Conservation (phyloP, 345 rosid genomes). For the Syzygium jambos region DNA sequence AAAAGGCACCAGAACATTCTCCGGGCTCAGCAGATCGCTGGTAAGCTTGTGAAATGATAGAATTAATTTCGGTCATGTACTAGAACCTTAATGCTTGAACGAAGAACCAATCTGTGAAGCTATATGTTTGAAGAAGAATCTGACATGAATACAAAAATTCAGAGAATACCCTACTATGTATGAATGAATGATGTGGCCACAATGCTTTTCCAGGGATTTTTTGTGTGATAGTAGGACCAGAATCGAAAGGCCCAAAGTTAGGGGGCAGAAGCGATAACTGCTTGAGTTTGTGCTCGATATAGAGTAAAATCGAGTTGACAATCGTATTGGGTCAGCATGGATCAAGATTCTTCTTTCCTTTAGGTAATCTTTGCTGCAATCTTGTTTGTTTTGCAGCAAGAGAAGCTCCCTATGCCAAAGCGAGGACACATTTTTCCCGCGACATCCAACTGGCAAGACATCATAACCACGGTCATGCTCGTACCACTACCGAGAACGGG, state of each 20-base stretch:
- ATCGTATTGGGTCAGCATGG: background rate
- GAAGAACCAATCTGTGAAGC: background rate
- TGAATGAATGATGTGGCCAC: background rate
- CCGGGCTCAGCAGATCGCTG: conserved; percentile 76
- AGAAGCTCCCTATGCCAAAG: conserved; percentile 98
- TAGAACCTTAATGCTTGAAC: background rate
- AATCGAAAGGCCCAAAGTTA: background rate
- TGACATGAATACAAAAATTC: background rate
- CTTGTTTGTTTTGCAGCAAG: conserved; percentile 41
- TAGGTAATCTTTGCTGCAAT: background rate
- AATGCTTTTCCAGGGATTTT: background rate
- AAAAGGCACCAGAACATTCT: conserved; percentile 91
- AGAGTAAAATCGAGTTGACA: background rate
- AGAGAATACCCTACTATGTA: background rate
- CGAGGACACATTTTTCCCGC: conserved; percentile 66
- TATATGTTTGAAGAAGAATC: background rate
- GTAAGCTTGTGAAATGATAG: conserved; percentile 24
- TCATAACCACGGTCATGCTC: conserved; percentile 50
- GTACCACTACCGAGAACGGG: conserved; percentile 60
- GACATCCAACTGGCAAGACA: conserved; percentile 85
- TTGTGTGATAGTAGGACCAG: background rate
- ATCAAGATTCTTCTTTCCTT: background rate
- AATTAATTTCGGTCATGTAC: background rate
- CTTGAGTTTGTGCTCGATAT: background rate
- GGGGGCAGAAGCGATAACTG: background rate